Evolutionary conservation across 2,329 filamentous ascomycete species (phyloP).

Genomic region (Paecilomyces sp.): DNA sequence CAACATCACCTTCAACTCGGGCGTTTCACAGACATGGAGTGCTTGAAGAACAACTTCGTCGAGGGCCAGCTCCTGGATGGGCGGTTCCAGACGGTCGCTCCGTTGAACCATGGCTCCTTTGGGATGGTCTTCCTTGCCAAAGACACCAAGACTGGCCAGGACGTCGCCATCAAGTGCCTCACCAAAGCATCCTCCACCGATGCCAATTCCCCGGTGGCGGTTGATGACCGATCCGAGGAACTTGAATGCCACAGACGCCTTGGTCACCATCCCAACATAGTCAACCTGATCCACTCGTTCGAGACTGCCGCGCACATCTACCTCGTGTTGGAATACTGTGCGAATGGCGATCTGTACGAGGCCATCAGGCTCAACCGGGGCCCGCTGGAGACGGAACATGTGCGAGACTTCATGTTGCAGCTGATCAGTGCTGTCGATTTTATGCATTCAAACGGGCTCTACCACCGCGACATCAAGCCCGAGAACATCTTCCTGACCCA

Average conservation of each 20-base stretch:
- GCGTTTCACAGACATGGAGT: conserved; percentile 23
- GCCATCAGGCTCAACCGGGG: conserved; percentile 85
- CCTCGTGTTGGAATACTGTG: conserved; percentile 90
- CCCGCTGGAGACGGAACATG: conserved; percentile 89
- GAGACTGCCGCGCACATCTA: conserved; percentile 88
- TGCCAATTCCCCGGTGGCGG: conserved; percentile 55
- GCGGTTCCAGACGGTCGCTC: conserved; percentile 84
- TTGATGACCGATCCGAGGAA: conserved; percentile 64
- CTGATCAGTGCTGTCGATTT: conserved; percentile 83
- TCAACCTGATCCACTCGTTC: conserved; percentile 85
- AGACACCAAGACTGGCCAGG: conserved; percentile 67
- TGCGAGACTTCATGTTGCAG: conserved; percentile 94
- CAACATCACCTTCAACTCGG: too few species aligned
- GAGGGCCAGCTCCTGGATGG: conserved; percentile 43
- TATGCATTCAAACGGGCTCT: conserved; percentile 85
- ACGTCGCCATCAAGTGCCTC: conserved; percentile 93
- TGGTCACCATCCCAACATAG: conserved; percentile 77
- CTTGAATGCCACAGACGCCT: conserved; percentile 69
- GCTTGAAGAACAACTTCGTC: conserved; percentile 28
- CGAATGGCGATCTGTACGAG: conserved; percentile 93
- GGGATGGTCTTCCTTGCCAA: conserved; percentile 95
- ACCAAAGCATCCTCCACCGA: conserved; percentile 67
- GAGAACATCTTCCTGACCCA: conserved; percentile 96
- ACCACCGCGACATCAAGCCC: conserved; percentile 97
- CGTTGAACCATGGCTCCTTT: conserved; percentile 97